Base-by-base conservation (phyloP, 139 green algal species). In the Picocystis salinarum region DNA sequence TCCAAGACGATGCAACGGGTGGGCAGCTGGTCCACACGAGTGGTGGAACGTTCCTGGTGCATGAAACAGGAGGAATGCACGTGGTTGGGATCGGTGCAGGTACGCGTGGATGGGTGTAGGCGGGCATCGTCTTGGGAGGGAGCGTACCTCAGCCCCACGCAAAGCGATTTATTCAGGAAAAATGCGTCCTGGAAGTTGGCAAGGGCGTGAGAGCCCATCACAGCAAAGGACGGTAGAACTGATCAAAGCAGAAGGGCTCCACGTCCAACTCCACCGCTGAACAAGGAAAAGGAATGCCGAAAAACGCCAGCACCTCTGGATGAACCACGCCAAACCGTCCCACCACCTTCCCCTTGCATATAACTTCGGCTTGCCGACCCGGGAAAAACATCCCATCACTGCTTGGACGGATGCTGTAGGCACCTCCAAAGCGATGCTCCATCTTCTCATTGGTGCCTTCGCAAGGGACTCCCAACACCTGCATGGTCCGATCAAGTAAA, bases 401-500 rank as follows among this genome's bases (percentile, higher is more conserved):
- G 23, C 52, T 67, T 23, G 64, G 48, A 23, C 58, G 31, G 77
- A 82, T 92, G 40, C 64, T 47, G 58, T 94, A 94, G 13, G 55
- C 46, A 23, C 50, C 53, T 29, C 46, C 54, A 45, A 33, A 50
- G 20, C 12, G 53, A 28, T n/a, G 31, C 45, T 7, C 39, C 42
- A 3, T 48, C 23, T 17, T 25, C 33, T 58, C 44, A 28, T 46
- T 25, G 13, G 23, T 22, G 11, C 28, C 28, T 28, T 28, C 24
- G 40, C 13, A 12, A 11, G 42, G 23, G 37, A 96, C 73, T 5
- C 67, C 66, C 22, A 92, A 52, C 33, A 92, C 62, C 48, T 96
- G 73, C 89, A 99, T 96, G 17, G 93, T 55, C 2, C 83, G 59
- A 63, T 99, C 91, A 1, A 99, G 70, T 53, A 96, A 54, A 2